These are phyloP conservation scores for Knufia fluminis DNA, from an alignment of 2,329 filamentous ascomycete species.

Conservation along the genomic window DNA sequence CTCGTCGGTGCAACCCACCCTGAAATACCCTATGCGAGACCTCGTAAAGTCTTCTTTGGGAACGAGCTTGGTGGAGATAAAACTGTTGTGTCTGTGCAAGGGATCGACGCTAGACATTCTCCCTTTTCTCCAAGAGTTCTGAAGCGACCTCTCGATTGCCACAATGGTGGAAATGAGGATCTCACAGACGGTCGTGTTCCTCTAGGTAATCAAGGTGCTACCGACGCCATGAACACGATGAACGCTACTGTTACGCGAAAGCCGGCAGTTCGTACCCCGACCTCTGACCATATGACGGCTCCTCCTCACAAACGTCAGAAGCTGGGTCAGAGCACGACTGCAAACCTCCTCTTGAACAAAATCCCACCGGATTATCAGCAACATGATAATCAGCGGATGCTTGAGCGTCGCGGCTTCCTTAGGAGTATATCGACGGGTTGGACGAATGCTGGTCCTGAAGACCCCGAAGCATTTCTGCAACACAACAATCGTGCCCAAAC, in stretches of 20 bases:
- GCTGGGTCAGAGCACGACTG: no score
- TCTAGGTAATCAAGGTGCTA: no score
- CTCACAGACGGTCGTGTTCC: no score
- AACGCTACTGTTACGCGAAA: no score
- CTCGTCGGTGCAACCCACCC: conserved; percentile 4
- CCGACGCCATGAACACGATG: no score
- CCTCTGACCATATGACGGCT: not conserved
- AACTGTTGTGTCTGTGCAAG: not conserved
- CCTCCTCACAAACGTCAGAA: not conserved
- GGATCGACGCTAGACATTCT: not conserved
- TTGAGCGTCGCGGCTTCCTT: not conserved
- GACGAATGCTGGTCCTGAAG: not conserved
- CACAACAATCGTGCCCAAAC: not conserved
- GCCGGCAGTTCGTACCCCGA: no score
- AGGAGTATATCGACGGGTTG: not conserved
- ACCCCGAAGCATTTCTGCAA: not conserved
- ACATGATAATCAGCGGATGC: not conserved
- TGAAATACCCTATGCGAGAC: not conserved
- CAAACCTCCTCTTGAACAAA: not conserved
- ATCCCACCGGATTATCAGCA: not conserved
- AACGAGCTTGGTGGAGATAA: not conserved
- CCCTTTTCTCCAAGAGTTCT: no score
- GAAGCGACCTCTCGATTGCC: no score
- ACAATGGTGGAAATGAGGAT: no score
- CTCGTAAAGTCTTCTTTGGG: not conserved